These are phyloP conservation scores for Apiosordaria backusii DNA, from an alignment of 495 filamentous ascomycete genomes.

Conservation along the genomic window DNA sequence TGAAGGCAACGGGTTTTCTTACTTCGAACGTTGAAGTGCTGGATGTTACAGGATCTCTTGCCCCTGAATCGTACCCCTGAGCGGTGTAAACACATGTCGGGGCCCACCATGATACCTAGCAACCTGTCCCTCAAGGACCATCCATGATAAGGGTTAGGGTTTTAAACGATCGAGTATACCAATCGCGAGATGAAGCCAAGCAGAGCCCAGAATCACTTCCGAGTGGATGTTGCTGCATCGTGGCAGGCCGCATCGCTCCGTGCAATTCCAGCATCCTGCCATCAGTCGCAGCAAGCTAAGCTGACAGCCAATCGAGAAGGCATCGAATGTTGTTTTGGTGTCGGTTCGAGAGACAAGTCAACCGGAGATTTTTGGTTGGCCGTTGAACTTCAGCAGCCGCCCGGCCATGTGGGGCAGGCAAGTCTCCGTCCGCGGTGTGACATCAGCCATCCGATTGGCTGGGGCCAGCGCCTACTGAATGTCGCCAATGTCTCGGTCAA, in stretches of 20 bases:
- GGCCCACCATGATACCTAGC: too few species aligned
- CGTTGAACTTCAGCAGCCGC: slow-evolving; percentile 2
- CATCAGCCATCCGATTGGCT: background rate
- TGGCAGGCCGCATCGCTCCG: background rate
- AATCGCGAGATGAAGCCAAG: too few species aligned
- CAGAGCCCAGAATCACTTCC: too few species aligned
- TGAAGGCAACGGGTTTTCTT: too few species aligned
- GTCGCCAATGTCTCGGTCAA: background rate
- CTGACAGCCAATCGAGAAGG: background rate
- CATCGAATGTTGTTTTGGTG: background rate
- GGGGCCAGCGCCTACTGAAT: background rate
- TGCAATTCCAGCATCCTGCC: background rate
- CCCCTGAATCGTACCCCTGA: too few species aligned
- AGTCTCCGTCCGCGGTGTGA: background rate
- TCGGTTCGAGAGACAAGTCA: background rate
- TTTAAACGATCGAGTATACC: too few species aligned
- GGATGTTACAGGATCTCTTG: too few species aligned
- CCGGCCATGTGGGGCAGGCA: background rate
- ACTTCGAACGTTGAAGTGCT: too few species aligned
- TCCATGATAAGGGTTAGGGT: too few species aligned
- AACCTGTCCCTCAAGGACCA: too few species aligned
- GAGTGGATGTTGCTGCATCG: background rate
- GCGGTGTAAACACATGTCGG: too few species aligned
- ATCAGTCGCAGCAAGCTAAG: background rate
- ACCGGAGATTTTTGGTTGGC: slow-evolving; percentile 2